phyloP scores from a whole-genome alignment of 106 monocot genomes.

The Dendrobium officinale region DNA sequence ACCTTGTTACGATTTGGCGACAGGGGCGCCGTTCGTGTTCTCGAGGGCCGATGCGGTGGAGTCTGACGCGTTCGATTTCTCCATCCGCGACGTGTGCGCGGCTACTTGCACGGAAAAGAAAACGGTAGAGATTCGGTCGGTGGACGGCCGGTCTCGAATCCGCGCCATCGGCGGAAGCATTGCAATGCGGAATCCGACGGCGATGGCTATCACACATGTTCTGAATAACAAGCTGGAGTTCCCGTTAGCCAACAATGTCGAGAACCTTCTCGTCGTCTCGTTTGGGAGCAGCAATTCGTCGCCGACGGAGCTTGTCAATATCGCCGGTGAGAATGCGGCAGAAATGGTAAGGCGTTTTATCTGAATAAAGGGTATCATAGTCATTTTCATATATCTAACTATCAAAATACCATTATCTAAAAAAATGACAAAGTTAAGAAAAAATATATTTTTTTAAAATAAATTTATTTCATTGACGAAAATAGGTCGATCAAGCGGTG shows the following conservation, averaged over 20 bases:
- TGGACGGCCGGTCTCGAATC: conserved; percentile 23
- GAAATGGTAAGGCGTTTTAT: conserved; percentile 26
- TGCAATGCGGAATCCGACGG: conserved; percentile 56
- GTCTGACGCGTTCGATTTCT: conserved; percentile 64
- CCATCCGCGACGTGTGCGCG: conserved; percentile 56
- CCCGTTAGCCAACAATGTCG: conserved; percentile 40
- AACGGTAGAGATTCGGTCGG: conserved; percentile 13
- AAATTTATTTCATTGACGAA: no score
- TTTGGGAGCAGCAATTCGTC: conserved; percentile 34
- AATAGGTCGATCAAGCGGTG: conserved; percentile 39
- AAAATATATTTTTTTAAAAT: no score
- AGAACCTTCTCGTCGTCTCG: conserved; percentile 54
- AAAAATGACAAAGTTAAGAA: no score
- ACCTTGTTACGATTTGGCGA: conserved; percentile 74
- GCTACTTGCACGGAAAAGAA: conserved; percentile 45
- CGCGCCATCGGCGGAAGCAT: conserved; percentile 31
- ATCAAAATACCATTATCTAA: no score
- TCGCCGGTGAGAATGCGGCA: conserved; percentile 21
- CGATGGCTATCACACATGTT: conserved; percentile 62
- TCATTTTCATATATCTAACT: no score
- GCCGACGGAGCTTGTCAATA: conserved; percentile 14
- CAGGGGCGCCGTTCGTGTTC: conserved; percentile 71
- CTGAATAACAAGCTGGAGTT: conserved; percentile 72
- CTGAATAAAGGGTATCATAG: no score
- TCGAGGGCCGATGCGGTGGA: conserved; percentile 83